A percentile compares a stretch with the other conserved stretches of the same genome.
Conservation (phyloP, 768 basidiomycete genomes). For the Tephrocybe sp. region DNA sequence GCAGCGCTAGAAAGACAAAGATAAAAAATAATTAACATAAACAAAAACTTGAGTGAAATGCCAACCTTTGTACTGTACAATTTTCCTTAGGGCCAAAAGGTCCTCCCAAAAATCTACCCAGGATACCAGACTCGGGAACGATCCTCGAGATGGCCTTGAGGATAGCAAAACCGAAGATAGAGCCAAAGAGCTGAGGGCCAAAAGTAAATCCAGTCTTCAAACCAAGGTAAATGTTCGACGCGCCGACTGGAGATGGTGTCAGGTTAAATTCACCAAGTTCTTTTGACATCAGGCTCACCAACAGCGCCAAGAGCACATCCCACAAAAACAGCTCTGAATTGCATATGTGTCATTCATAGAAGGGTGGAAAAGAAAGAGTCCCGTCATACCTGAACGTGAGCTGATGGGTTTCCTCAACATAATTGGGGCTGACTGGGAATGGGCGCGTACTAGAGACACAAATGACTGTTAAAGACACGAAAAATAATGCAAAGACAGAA, state of each 20-base stretch:
- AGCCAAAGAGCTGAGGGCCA: slow-evolving; percentile 59
- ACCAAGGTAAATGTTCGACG: slow-evolving; percentile 66
- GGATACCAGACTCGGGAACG: slow-evolving; percentile 41
- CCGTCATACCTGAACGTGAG: slow-evolving; percentile 40
- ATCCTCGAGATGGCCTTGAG: slow-evolving; percentile 52
- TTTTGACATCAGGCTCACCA: slow-evolving; percentile 18
- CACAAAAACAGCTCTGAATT: slow-evolving; percentile 41
- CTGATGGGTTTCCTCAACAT: slow-evolving; percentile 46
- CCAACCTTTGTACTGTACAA: slow-evolving; percentile 54
- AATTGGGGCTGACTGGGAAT: slow-evolving; percentile 52
- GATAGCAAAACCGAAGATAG: slow-evolving; percentile 61
- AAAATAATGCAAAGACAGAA: background rate
- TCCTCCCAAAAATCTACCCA: slow-evolving; percentile 48
- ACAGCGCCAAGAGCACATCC: slow-evolving; percentile 50
- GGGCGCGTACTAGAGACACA: slow-evolving; percentile 33
- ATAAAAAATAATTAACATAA: background rate
- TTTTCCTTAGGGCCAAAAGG: slow-evolving; percentile 67
- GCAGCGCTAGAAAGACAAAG: slow-evolving; percentile 36
- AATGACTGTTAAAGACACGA: background rate
- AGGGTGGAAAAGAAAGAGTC: slow-evolving; percentile 2
- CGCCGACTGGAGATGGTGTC: slow-evolving; percentile 34
- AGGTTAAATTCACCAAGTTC: background rate
- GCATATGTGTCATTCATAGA: background rate
- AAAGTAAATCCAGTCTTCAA: slow-evolving; percentile 69
- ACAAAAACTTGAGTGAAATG: background rate